These are phyloP conservation scores for Chrysanthemum makinoi DNA, from an alignment of 129 eudicot genomes.

Conservation along the genomic window DNA sequence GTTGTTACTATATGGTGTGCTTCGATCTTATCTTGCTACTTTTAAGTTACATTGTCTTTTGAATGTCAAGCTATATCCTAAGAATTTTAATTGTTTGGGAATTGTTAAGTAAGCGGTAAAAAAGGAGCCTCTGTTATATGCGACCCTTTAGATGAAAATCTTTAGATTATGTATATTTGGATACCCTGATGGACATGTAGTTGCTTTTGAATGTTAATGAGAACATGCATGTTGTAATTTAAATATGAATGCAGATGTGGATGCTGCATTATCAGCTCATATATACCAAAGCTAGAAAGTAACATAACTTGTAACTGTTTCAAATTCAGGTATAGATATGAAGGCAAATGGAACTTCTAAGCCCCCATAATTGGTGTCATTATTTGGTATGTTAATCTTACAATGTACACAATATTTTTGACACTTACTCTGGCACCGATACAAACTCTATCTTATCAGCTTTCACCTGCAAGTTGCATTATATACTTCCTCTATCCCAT, in stretches of 20 bases:
- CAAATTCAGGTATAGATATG: conserved; percentile 58
- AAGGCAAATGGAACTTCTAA: conserved; percentile 59
- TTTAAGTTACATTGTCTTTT: no score
- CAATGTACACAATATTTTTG: background rate
- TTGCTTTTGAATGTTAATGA: background rate
- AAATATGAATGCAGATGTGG: background rate
- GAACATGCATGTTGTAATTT: background rate
- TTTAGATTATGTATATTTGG: background rate
- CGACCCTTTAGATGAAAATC: no score
- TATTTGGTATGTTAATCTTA: conserved; percentile 61
- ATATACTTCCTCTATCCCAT: no score
- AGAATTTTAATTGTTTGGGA: no score
- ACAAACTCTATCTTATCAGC: background rate
- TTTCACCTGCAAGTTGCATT: background rate
- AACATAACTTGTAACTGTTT: conserved; percentile 12
- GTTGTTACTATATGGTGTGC: no score
- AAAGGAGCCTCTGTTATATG: no score
- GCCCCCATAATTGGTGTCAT: conserved; percentile 65
- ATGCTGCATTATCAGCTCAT: background rate
- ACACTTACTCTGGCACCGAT: background rate
- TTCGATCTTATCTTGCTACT: no score
- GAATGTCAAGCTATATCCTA: no score
- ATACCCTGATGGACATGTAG: background rate
- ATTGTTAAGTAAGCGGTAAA: no score
- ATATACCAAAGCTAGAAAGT: background rate